These are phyloP conservation scores for Fusarium newnesense DNA, from an alignment of 2,329 filamentous ascomycete species.

Conservation along the genomic window DNA sequence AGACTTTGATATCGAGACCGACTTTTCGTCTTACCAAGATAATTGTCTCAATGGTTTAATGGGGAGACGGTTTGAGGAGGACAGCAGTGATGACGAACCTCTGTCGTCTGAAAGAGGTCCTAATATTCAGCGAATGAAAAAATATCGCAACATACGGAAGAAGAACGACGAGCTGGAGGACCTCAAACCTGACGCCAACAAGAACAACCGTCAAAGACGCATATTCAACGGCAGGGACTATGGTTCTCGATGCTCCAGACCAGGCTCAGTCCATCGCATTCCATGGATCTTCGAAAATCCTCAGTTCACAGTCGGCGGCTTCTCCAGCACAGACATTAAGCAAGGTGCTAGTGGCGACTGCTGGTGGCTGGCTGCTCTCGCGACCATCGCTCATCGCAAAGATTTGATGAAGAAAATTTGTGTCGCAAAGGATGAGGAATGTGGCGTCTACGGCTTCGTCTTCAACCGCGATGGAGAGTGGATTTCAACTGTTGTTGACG, in stretches of 20 bases:
- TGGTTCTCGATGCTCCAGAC: constrained; percentile 24
- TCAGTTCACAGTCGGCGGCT: constrained; percentile 54
- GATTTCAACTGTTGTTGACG: constrained; percentile 77
- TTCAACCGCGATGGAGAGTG: constrained; percentile 78
- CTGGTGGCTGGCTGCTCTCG: constrained; percentile 77
- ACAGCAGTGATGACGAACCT: constrained; percentile 22
- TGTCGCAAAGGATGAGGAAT: constrained; percentile 73
- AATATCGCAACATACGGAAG: constrained; percentile 22
- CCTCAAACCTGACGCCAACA: constrained; percentile 25
- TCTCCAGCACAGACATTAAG: constrained; percentile 54
- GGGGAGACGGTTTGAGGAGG: constrained; percentile 26
- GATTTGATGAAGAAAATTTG: constrained; percentile 74
- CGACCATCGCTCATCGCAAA: constrained; percentile 73
- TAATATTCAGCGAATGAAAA: constrained; percentile 20
- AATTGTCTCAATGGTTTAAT: constrained; percentile 53
- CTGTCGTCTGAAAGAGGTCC: background rate
- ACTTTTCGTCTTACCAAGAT: constrained; percentile 46
- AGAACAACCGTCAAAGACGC: constrained; percentile 21
- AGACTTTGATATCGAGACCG: constrained; percentile 56
- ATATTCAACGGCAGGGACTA: constrained; percentile 9
- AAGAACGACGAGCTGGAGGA: constrained; percentile 23
- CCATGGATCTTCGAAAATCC: constrained; percentile 57
- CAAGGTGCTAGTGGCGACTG: constrained; percentile 70
- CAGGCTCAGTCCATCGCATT: constrained; percentile 55
- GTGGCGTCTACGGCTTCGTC: constrained; percentile 78